Base-by-base conservation (phyloP, 768 basidiomycete genomes). In the Mycena floridula region DNA sequence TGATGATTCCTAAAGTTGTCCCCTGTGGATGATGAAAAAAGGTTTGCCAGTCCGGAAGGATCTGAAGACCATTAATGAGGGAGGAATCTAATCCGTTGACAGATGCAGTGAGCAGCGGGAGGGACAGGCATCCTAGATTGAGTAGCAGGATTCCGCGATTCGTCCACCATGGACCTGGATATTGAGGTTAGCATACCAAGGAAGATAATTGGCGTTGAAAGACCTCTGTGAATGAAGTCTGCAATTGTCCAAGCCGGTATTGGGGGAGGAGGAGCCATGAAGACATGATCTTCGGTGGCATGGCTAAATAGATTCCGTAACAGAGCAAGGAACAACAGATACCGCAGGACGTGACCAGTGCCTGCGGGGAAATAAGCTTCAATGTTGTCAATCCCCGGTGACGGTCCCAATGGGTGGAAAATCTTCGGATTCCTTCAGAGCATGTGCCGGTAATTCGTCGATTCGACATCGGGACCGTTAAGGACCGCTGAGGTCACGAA, bases 1-100 rank as follows among this genome's bases (percentile, higher is more conserved):
- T 82, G 46, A 86, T 76, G 28, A 85, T 56, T 26, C 81, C 81
- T 42, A 83, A 54, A 13, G 60, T 65, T 52, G 66, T 71, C 3
- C 77, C 76, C 32, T 64, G 51, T 3, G 85, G 84, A 46, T 71
- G 40, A 38, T 69, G 44, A 54, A 82, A 85, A 54, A 69, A 78
- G 0, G 65, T 47, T 54, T 77, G 70, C 81, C 82, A 86, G 26
- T 72, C 73, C 11, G 78, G 77, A 21, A 85, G 61, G 47, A 84
- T 79, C 58, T 85, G 82, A 23, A 87, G 66, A 46, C 82, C 67
- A 52, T 83, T 84, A 13, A 82, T 68, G 37, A 82, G 61, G n/a
- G 81, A 83, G 3, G 79, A 78, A 56, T 85, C 81, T 40, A 82
- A 71, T 21, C 85, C 84, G 60, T 84, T 85, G 40, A 76, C 74